Conservation (phyloP, 129 eudicot species). For the Helichrysum umbraculigerum region DNA sequence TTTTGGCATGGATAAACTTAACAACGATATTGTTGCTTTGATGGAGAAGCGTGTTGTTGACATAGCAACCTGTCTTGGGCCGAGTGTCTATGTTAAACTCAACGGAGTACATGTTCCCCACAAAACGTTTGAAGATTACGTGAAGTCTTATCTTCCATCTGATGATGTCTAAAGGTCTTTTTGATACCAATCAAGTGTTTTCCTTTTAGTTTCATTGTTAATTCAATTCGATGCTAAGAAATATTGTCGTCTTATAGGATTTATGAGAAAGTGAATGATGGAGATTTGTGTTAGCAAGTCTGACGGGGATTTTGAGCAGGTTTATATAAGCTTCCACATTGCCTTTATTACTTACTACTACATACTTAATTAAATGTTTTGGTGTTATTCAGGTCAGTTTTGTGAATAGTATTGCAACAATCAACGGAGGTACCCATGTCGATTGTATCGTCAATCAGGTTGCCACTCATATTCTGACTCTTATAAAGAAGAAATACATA, state of each 20-base stretch:
- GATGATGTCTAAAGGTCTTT: conserved; percentile 43
- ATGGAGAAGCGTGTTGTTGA: conserved; percentile 93
- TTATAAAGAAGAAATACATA: conserved; percentile 61
- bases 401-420: conserved; percentile 78
- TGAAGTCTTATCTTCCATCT: conserved; percentile 45
- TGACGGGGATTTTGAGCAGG: conserved; percentile 97
- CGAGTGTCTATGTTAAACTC: conserved; percentile 68
- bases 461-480: conserved; percentile 47
- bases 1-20: conserved; percentile 66
- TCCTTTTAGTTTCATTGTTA: not conserved
- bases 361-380: not conserved
- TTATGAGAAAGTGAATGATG: no score
- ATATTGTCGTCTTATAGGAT: conserved; percentile 42
- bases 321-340: conserved; percentile 14
- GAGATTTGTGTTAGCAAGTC: conserved; percentile 70
- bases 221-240: conserved; percentile 14
- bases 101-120: conserved; percentile 65
- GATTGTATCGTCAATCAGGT: conserved; percentile 80
- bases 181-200: not conserved
- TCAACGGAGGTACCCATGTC: conserved; percentile 95
- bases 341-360: not conserved
- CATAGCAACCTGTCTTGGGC: conserved; percentile 85
- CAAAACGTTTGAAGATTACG: conserved; percentile 69
- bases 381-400: conserved; percentile 73
- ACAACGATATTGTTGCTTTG: conserved; percentile 84